phyloP scores from a whole-genome alignment of 2,329 filamentous ascomycete species.

The Hortaea sp. region DNA sequence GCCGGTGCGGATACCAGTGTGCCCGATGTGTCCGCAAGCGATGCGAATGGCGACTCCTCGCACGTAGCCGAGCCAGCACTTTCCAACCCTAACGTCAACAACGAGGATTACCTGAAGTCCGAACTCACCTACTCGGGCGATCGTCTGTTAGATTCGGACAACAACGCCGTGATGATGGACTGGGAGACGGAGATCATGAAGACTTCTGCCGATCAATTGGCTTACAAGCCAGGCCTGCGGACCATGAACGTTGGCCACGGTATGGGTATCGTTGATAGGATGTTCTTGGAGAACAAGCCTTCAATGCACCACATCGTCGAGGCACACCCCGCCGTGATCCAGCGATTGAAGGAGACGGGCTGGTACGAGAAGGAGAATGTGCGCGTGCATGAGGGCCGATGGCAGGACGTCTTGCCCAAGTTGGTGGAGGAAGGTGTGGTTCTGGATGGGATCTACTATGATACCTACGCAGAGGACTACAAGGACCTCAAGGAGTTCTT shows the following conservation, averaged over 20 bases:
- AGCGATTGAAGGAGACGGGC: conserved; percentile 35
- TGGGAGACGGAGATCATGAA: conserved; percentile 44
- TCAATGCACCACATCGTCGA: conserved; percentile 41
- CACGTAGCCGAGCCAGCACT: conserved; percentile 17
- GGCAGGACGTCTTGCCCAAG: conserved; percentile 39
- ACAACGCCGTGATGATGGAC: conserved; percentile 45
- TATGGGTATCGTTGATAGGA: conserved; percentile 42
- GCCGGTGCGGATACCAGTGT: conserved; percentile 8
- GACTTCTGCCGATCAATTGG: conserved; percentile 33
- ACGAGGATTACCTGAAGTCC: conserved; percentile 39
- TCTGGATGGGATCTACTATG: conserved; percentile 68
- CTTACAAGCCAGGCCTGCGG: conserved; percentile 29
- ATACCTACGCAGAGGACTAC: conserved; percentile 96
- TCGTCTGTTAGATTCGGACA: conserved; percentile 38
- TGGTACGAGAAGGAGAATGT: conserved; percentile 42
- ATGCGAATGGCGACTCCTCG: conserved; percentile 16
- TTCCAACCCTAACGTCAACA: conserved; percentile 31
- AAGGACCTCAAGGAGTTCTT: conserved; percentile 77
- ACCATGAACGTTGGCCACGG: conserved; percentile 42
- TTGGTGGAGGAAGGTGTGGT: conserved; percentile 33
- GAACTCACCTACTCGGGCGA: conserved; percentile 38
- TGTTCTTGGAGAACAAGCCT: conserved; percentile 36
- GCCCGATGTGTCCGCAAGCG: conserved; percentile 15
- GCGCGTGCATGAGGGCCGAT: conserved; percentile 37
- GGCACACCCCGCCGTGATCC: conserved; percentile 40